Evolutionary conservation across 2,329 filamentous ascomycete species (phyloP), one percentile per base, ranked within the genome.

Genomic region (Aspergillus awamori): DNA sequence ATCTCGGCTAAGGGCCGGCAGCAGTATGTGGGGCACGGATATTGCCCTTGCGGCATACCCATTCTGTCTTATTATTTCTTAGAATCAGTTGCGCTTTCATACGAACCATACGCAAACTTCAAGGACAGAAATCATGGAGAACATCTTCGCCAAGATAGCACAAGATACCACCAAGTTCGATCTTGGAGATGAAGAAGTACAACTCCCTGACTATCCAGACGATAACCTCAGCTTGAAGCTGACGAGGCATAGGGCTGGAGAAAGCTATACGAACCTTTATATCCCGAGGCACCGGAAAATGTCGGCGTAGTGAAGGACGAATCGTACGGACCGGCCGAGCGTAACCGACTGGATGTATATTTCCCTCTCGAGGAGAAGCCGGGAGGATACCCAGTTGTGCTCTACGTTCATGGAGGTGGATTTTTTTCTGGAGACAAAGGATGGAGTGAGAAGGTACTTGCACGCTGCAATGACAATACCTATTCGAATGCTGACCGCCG

Each of bases 401-500:
- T 60, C 8, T 60, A 13, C 28, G 58, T 60, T 30, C 58, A 60
- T 13, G 58, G 58, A 3, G 58, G 58, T 4, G 58, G 58, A 0
- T 60, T 60, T 30, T 60, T 60, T 43, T 60, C 58, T 11, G 58
- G 58, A 20, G 58, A 56, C 43, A 60, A 60, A 24, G 30, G 24
- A 17, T 60, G 58, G 51, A 55, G 39, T 22, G 58, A 60, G 20
- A 60, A 60, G 51, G 28, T 30, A 30, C 28, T 30, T 30, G 28
- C 28, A 30, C 10, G 8, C 28, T 30, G 10, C 28, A 30, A 30
- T 11, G 8, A 4, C 8, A 30, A 30, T 4, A 10, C 28, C 8
- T 10, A 30, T 30, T 10, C 8, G 4, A 30, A 11, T 30, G 8
- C 28, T 30, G 8, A 30, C 28, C 28, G 10, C 28, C 8, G 28